Base-by-base conservation (phyloP, 352 stramenopile species). In the Phytopythium montanum region DNA sequence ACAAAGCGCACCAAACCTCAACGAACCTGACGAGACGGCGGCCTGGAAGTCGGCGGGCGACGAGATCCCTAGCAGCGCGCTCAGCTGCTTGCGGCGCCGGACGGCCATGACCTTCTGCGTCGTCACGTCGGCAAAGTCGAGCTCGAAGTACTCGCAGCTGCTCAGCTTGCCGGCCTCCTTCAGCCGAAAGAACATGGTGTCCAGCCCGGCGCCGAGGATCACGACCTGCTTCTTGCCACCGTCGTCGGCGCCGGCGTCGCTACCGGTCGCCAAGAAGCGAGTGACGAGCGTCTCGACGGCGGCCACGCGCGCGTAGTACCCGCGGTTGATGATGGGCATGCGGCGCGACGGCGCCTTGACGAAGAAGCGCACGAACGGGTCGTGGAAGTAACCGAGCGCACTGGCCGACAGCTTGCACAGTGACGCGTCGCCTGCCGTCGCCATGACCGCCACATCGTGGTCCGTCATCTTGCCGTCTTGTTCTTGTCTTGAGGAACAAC, bases 261-360 rank as follows among this genome's bases (percentile, higher is more conserved):
- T n/a, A n/a, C n/a, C n/a, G 34, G 54, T 52, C 26, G 58, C 59
- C 10, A 96, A 60, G 56, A 95, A 96, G 29, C 73, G 75, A 26
- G 67, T 70, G 55, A 96, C 70, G 19, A 96, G 71, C 45, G 62
- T 62, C 68, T 95, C 82, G 42, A 96, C 66, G 3, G 76, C 81
- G 6, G 73, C 70, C 25, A 95, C 85, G 18, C 87, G 85, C 12
- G 87, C 85, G 67, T 94, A 96, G 67, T 96, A 96, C 1, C 87
- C 87, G 54, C 87, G 84, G 61, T 96, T 95, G 62, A 96, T 96
- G 57, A 96, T 76, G 25, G 87, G 87, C 85, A 95, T 92, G 61
- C 86, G 85, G 26, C 85, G 82, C 59, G 85, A 92, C 59, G 85
- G 83, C 33, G 58, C 29, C 78, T 90, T 92, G 62, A 94, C 82